Evolutionary conservation across 148 eudicot genomes (phyloP), one percentile per base, ranked within the genome.

Genomic region (Persicaria maculosa): DNA sequence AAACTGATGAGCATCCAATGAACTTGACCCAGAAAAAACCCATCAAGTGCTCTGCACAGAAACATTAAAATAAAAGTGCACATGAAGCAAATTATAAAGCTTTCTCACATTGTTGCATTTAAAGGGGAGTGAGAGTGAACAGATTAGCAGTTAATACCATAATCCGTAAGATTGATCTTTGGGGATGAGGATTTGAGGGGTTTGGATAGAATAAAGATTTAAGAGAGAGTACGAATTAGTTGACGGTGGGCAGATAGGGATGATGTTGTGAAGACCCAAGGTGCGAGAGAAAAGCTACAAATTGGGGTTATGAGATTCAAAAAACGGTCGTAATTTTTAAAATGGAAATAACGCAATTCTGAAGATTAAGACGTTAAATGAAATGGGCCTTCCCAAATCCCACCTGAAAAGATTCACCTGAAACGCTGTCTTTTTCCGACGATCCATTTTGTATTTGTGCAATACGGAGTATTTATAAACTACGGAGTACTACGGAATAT

Each of bases 1-100:
- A 64, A 64, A 58, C 64, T 7, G 65, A 59, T 22, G 68, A 65
- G 19, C 70, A 65, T 65, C 70, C 70, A 65, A 65, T 65, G 70
- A 65, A 65, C 70, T 40, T 36, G 69, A 31, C 69, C 65, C 36
- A 8, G 65, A 59, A 9, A 59, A 22, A 3, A 20, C 70, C 46
- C 70, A 65, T 65, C 70, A 65, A 65, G 70, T 65, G 44, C 47
- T 40, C 70, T 14, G 70, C 70, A 65, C 45, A 40, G 69, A 65
- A 36, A 43, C n/a, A 65, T 65, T 31, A 31, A 31, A 31, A 31
- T 40, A 40, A 40, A 65, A 65, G 70, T 7, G 20, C 70, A 65
- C 70, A 65, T 40, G 70, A 65, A 36, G 46, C 70, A 65, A 65
- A 65, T 65, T 65, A 31, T 65, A 65, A 65, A 10, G 47, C 8